Percentiles rank a stretch among this genome's conserved stretches.
phyloP scores from a whole-genome alignment of 129 eudicot species.

The Chrysanthemum makinoi region DNA sequence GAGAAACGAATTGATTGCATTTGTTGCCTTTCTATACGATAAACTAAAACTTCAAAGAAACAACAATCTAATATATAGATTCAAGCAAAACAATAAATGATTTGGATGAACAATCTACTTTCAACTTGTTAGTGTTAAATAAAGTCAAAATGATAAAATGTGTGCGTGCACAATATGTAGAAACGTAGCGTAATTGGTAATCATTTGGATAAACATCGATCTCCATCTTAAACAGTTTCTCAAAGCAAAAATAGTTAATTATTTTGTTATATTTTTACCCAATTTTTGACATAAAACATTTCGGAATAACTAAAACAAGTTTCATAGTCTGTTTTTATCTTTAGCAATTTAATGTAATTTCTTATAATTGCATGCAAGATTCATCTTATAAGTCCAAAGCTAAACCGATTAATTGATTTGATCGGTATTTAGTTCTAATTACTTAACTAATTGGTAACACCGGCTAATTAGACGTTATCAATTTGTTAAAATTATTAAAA shows the following conservation, averaged over 20 bases:
- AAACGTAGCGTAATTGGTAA: constrained; percentile 32
- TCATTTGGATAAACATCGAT: too few species aligned
- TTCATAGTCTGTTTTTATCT: too few species aligned
- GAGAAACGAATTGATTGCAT: too few species aligned
- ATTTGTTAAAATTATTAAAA: too few species aligned
- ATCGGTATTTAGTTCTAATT: too few species aligned
- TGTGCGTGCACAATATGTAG: constrained; percentile 14
- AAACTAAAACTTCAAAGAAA: not conserved
- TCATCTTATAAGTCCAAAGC: too few species aligned
- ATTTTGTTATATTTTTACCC: not conserved
- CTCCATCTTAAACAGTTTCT: not conserved
- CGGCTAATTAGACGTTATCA: too few species aligned
- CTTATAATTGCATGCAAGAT: too few species aligned
- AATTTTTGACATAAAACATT: not conserved
- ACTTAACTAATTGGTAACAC: too few species aligned
- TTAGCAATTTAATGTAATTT: too few species aligned
- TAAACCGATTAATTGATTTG: too few species aligned
- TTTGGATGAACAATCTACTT: not conserved
- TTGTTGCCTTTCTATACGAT: not conserved
- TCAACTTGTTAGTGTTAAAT: not conserved
- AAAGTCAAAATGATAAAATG: constrained; percentile 9
- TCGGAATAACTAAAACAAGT: not conserved
- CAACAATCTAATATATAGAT: not conserved
- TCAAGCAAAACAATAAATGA: not conserved
- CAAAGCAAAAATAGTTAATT: not conserved